Conservation (phyloP, 345 rosid genomes). For the Citrus sinensis region DNA sequence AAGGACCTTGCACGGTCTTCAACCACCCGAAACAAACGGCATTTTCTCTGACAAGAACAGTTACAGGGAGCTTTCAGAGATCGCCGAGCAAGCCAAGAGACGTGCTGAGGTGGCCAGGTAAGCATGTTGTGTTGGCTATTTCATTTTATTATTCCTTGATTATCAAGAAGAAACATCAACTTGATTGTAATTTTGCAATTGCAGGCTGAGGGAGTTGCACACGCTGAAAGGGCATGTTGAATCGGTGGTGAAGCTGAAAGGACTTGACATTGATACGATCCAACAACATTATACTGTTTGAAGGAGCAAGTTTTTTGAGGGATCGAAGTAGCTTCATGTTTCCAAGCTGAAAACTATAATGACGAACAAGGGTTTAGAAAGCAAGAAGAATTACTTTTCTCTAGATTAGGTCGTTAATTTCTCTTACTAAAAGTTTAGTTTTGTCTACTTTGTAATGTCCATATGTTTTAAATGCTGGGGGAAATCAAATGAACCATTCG, state of each 20-base stretch:
- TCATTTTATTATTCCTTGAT: not conserved
- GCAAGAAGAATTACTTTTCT: not conserved
- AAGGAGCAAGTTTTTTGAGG: not conserved
- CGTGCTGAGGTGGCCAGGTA: slow-evolving; percentile 97
- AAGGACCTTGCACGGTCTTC: slow-evolving; percentile 92
- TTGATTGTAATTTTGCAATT: not conserved
- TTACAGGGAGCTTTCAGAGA: slow-evolving; percentile 88
- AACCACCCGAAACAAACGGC: slow-evolving; percentile 54
- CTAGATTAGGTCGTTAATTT: not conserved
- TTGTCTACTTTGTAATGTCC: not conserved
- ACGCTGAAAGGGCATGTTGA: slow-evolving; percentile 84
- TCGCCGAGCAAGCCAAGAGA: slow-evolving; percentile 96
- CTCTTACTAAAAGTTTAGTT: not conserved
- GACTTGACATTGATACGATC: slow-evolving; percentile 77
- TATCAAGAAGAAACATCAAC: not conserved
- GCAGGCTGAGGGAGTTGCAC: slow-evolving; percentile 72
- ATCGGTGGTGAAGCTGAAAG: slow-evolving; percentile 82
- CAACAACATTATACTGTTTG: slow-evolving; percentile 79
- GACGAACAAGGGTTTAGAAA: slow-evolving; percentile 11
- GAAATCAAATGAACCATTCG: not conserved
- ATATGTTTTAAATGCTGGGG: not conserved
- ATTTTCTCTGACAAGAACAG: slow-evolving; percentile 54
- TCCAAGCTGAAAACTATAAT: not conserved
- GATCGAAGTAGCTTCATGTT: not conserved
- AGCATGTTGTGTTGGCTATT: slow-evolving; percentile 3